Conservation (phyloP, 129 eudicot genomes). For the carrot (Daucus carota) region DNA sequence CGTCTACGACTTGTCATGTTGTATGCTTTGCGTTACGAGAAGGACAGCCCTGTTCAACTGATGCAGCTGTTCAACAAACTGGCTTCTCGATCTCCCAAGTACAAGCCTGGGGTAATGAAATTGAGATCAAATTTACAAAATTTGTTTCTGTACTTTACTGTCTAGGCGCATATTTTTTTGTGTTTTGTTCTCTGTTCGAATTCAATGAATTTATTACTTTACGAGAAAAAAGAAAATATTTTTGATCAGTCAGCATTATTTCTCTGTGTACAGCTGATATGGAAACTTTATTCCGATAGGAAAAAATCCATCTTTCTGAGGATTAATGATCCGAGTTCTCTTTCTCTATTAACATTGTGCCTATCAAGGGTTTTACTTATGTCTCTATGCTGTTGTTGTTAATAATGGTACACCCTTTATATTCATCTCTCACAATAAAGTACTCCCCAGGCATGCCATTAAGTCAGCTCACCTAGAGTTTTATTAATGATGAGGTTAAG, state of each 20-base stretch:
- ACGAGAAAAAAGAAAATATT: neutral
- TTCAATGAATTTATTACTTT: neutral
- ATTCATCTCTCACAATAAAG: neutral
- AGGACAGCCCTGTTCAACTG: slow-evolving; percentile 96
- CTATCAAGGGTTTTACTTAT: neutral
- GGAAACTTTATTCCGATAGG: neutral
- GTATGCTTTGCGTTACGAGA: slow-evolving; percentile 93
- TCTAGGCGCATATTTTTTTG: neutral
- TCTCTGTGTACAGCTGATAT: neutral
- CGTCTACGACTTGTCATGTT: slow-evolving; percentile 89
- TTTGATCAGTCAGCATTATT: neutral
- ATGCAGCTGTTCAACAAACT: slow-evolving; percentile 96
- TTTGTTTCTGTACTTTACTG: neutral
- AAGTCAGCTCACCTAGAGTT: neutral
- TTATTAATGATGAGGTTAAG: neutral
- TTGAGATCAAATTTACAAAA: neutral
- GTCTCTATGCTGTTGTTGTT: neutral
- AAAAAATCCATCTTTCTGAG: neutral
- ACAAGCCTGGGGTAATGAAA: slow-evolving; percentile 82
- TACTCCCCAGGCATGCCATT: neutral
- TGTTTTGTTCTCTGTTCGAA: neutral
- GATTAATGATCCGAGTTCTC: neutral
- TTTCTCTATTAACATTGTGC: neutral
- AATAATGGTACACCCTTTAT: neutral
- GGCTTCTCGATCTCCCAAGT: slow-evolving; percentile 90